Evolutionary conservation across 108 stramenopile genomes (phyloP).

Genomic region (Cyclotella choctawhatcheeana): DNA sequence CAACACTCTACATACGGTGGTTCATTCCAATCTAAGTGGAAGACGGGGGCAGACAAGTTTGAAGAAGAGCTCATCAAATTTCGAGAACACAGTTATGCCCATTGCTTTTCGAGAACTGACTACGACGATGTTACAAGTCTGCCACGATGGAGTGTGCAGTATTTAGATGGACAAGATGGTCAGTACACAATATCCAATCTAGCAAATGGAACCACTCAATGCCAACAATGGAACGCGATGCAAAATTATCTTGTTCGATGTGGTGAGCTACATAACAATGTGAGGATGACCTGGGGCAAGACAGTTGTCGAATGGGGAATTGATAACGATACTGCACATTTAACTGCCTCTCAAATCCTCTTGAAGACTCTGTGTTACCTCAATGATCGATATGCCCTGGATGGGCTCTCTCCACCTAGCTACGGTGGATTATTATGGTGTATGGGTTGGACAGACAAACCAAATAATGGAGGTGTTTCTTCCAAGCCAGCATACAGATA

Average conservation of each 20-base stretch:
- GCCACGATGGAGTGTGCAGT: constrained; percentile 53
- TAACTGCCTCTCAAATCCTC: constrained; percentile 37
- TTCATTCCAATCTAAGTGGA: background rate
- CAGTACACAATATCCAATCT: constrained; percentile 19
- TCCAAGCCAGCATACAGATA: constrained; percentile 54
- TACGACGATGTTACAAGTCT: constrained; percentile 42
- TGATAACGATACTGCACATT: background rate
- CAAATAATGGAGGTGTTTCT: constrained; percentile 39
- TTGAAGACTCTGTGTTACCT: constrained; percentile 60
- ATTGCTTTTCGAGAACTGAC: constrained; percentile 52
- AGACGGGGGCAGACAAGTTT: constrained; percentile 59
- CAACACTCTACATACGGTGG: constrained; percentile 9
- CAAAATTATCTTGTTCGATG: constrained; percentile 66
- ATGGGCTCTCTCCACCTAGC: constrained; percentile 76
- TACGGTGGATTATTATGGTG: constrained; percentile 83
- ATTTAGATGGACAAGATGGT: background rate
- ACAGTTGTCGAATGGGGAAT: constrained; percentile 64
- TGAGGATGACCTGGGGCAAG: constrained; percentile 86
- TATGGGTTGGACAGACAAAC: constrained; percentile 74
- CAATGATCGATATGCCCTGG: constrained; percentile 80
- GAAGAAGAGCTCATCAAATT: constrained; percentile 74
- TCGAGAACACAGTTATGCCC: constrained; percentile 69
- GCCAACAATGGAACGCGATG: constrained; percentile 73
- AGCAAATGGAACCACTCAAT: constrained; percentile 31
- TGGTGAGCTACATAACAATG: constrained; percentile 86